Evolutionary conservation across 805 yeast species (phyloP).

Genomic region (Cyberlindnera mississippiensis): DNA sequence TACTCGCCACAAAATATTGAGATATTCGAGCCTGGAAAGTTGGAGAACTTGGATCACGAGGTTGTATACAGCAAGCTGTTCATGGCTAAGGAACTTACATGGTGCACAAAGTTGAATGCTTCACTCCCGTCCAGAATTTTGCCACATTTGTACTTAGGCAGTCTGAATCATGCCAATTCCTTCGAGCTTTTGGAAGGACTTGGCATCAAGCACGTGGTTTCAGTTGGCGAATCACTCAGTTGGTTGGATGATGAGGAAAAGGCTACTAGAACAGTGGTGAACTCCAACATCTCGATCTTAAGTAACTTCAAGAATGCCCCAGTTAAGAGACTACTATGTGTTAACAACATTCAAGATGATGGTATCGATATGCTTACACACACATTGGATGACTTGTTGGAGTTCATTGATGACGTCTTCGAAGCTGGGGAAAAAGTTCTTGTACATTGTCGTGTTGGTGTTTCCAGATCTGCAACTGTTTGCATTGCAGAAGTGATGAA

Average conservation of each 20-base stretch:
- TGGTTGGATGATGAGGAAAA: constrained; percentile 46
- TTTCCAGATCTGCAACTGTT: constrained; percentile 90
- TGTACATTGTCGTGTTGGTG: constrained; percentile 95
- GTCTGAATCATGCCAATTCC: constrained; percentile 75
- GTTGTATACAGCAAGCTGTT: constrained; percentile 34
- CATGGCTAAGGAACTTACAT: constrained; percentile 23
- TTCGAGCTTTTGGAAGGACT: constrained; percentile 56
- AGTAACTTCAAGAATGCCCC: constrained; percentile 17
- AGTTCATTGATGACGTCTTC: constrained; percentile 57
- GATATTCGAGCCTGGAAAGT: constrained; percentile 10
- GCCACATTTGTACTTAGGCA: constrained; percentile 82
- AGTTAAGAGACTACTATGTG: constrained; percentile 41
- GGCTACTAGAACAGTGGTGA: constrained; percentile 16
- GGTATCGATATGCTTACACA: constrained; percentile 76
- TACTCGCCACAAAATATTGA: constrained; percentile 47
- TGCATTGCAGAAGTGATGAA: constrained; percentile 95
- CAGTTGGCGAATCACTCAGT: constrained; percentile 76
- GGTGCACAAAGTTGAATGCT: constrained; percentile 42
- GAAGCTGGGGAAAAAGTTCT: constrained; percentile 47
- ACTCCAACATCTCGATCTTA: constrained; percentile 19
- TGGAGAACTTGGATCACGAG: constrained; percentile 25
- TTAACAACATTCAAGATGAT: constrained; percentile 81
- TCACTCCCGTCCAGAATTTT: constrained; percentile 80
- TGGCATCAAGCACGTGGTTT: constrained; percentile 70
- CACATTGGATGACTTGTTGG: constrained; percentile 59